Base-by-base conservation (phyloP, 164 flowering plant genomes). In the Aristolochia contorta region DNA sequence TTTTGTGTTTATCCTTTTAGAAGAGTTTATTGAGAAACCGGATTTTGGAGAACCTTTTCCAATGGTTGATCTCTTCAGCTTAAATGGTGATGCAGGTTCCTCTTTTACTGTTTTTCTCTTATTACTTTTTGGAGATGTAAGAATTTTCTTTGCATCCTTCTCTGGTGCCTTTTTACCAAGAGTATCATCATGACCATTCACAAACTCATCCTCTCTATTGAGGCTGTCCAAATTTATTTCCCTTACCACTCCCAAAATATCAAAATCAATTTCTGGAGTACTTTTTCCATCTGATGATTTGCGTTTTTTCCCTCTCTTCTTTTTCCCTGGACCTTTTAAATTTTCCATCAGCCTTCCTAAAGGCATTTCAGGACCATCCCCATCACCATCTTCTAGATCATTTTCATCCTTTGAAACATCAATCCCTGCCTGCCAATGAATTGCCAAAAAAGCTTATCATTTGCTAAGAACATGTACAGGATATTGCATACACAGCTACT, bases 321-420 rank as follows among this genome's bases (percentile, higher is more conserved):
- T 67, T 85, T 24, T 65, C 62, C 76, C 79, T 87, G 45, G 69
- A 25, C 57, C 82, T 75, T 82, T 90, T 30, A 93, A 53, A 37
- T 51, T 72, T 66, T 85, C 82, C 50, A 93, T 72, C 63, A 93
- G 79, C 73, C 88, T 84, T 30, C 86, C 85, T n/a, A 90, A 54
- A 64, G 99, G 91, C 71, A 93, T 64, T 56, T 93, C 99, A 68
- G 74, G 82, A 52, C 81, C 95, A 71, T 88, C 92, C 67, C 22
- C 71, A 73, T 84, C 97, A 65, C 63, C 69, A 61, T 78, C 84
- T 22, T 76, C 76, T 56, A 74, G 32, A 60, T 18, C 65, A 22
- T 67, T 51, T 48, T 78, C 88, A 67, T 77, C 84, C 41, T 72
- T 76, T 12, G 60, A 64, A 68, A 30, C 50, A 58, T 78, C 43